A percentile compares a stretch with the other conserved stretches of the same genome.
Evolutionary conservation across 768 basidiomycete genomes (phyloP).

Genomic region (Collybia sordida): DNA sequence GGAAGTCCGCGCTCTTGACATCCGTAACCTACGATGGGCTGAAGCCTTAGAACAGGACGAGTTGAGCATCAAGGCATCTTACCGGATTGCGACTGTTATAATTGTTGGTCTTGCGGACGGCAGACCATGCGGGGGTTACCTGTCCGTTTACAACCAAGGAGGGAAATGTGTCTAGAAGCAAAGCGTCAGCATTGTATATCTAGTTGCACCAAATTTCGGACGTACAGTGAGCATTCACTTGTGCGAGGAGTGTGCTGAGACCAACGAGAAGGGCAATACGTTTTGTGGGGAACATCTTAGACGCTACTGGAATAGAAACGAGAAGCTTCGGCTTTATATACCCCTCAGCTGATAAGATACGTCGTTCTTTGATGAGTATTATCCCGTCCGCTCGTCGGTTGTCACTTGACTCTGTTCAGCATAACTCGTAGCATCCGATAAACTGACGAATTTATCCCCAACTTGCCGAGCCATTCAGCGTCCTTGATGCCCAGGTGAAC

Average conservation of each 20-base stretch:
- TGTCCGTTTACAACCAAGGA: constrained; percentile 38
- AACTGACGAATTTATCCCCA: constrained; percentile 12
- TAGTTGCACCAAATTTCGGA: not conserved
- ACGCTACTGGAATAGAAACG: not conserved
- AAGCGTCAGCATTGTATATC: not conserved
- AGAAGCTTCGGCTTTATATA: constrained; percentile 3
- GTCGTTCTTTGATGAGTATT: not conserved
- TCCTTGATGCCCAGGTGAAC: too few species aligned
- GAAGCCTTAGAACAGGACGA: not conserved
- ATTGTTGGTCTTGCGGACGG: constrained; percentile 48
- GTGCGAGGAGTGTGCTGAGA: constrained; percentile 4
- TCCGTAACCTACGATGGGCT: constrained; percentile 35
- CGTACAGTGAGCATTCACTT: constrained; percentile 12
- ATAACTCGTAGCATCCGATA: constrained; percentile 9
- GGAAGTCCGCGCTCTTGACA: constrained; percentile 45
- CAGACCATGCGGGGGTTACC: constrained; percentile 36
- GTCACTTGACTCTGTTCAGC: not conserved
- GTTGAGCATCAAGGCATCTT: not conserved
- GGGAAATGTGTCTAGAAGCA: constrained; percentile 41
- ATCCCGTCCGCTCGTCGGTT: not conserved
- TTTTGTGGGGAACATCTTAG: constrained; percentile 11
- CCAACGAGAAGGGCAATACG: constrained; percentile 7
- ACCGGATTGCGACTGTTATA: constrained; percentile 39
- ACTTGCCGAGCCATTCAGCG: too few species aligned
- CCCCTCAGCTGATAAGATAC: not conserved